A percentile compares a stretch with the other conserved stretches of the same genome.
Evolutionary conservation across 352 stramenopile genomes (phyloP).

Genomic region (Pseudoperonospora humuli): DNA sequence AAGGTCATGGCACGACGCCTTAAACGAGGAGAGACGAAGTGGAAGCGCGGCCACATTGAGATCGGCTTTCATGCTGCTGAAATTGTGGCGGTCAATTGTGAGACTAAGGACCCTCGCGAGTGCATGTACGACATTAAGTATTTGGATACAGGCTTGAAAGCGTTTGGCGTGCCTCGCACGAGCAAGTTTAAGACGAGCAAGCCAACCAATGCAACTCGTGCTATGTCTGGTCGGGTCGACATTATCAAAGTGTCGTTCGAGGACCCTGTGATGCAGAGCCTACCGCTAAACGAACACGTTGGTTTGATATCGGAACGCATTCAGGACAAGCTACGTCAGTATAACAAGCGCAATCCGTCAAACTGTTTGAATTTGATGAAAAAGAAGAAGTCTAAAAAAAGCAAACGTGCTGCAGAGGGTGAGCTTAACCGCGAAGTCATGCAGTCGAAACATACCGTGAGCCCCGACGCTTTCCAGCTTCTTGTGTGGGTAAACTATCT

Average conservation of each 20-base stretch:
- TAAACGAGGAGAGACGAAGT: slow-evolving; percentile 75
- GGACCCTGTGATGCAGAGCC: slow-evolving; percentile 84
- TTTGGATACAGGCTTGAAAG: slow-evolving; percentile 73
- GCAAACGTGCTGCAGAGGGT: slow-evolving; percentile 23
- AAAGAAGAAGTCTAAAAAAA: slow-evolving; percentile 70
- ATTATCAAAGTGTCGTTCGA: slow-evolving; percentile 63
- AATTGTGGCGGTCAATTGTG: slow-evolving; percentile 53
- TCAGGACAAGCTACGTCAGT: slow-evolving; percentile 65
- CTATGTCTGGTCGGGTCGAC: slow-evolving; percentile 76
- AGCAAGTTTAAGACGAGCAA: slow-evolving; percentile 71
- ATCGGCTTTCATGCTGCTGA: slow-evolving; percentile 60
- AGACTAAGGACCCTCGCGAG: slow-evolving; percentile 57
- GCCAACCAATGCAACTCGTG: slow-evolving; percentile 50
- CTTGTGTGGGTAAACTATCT: slow-evolving; percentile 98
- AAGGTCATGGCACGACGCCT: slow-evolving; percentile 62
- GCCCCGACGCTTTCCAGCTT: slow-evolving; percentile 81
- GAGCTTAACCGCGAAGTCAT: slow-evolving; percentile 67
- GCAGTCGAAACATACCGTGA: slow-evolving; percentile 69
- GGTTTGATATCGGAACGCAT: slow-evolving; percentile 84
- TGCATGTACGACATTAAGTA: slow-evolving; percentile 86
- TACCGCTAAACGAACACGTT: slow-evolving; percentile 79
- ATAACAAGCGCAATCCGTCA: slow-evolving; percentile 73
- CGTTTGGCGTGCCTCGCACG: slow-evolving; percentile 67
- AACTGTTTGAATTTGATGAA: slow-evolving; percentile 52
- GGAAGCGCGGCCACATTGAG: slow-evolving; percentile 82